Base-by-base conservation (phyloP, 352 stramenopile species). In the Pythium guiyangense region DNA sequence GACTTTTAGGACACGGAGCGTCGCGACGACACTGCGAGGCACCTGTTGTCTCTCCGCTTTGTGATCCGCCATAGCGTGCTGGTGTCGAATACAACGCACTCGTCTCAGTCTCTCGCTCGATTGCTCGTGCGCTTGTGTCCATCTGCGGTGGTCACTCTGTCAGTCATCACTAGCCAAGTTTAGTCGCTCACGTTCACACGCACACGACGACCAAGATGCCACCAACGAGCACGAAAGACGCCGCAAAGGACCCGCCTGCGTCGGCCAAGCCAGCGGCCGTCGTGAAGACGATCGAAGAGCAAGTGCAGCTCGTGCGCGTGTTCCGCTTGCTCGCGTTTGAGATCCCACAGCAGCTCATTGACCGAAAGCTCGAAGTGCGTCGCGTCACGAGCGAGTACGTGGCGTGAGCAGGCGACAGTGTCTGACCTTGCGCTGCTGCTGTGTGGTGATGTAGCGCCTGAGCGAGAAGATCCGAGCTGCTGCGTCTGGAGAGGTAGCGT, bases 291-390 rank as follows among this genome's bases (percentile, higher is more conserved):
- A 77, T 92, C 22, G 83, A 90, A 45, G 83, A 92, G 66, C 77
- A 90, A 62, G 62, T 90, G n/a, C 83, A 90, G 52, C 66, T 92
- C 15, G 70, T 73, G 15, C 72, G 83, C 50, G 73, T 91, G 18
- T 91, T 93, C 51, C 80, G 83, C 11, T 51, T 83, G 18, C 59
- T 93, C 12, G 71, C 77, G 1, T 86, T 93, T 45, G 79, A 91
- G 12, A 72, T 84, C 2, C 77, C 83, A 1, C 61, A 86, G 1
- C 67, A 78, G 47, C 73, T 77, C 10, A 49, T 89, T 26, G 74
- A 87, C 6, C 65, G 71, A 11, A 93, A 91, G 39, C 57, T 93
- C 6, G 65, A 87, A 62, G 83, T 89, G 51, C 1, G 29, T 12
- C 42, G 20, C 26, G 31, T 20, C 22, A 57, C 1, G 44, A 37